phyloP scores from a whole-genome alignment of 2,329 filamentous ascomycete species.

The Phyllosticta citriasiana region DNA sequence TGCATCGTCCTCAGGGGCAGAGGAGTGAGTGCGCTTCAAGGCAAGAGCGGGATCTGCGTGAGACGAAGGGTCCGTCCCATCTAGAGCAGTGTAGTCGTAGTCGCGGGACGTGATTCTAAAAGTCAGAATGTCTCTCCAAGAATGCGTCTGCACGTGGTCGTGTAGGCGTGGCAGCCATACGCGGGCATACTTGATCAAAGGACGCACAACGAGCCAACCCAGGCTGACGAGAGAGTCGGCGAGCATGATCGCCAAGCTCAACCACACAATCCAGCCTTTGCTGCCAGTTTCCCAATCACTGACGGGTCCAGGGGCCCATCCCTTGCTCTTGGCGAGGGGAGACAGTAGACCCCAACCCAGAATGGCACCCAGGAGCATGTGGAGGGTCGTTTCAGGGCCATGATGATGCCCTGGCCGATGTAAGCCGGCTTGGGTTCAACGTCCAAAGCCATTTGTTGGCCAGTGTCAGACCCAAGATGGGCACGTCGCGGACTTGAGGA shows the following conservation, averaged over 20 bases:
- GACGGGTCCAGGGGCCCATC: conserved; percentile 83
- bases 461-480: conserved; percentile 67
- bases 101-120: conserved; percentile 21
- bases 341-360: conserved; percentile 87
- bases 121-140: conserved; percentile 26
- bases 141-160: conserved; percentile 21
- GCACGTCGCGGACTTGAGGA: conserved; percentile 74
- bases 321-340: conserved; percentile 71
- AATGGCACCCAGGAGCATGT: conserved; percentile 86
- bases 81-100: conserved; percentile 31
- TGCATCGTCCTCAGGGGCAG: conserved; percentile 60
- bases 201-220: conserved; percentile 62
- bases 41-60: conserved; percentile 11
- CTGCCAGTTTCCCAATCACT: conserved; percentile 85
- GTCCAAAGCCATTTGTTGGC: conserved; percentile 87
- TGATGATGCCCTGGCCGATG: conserved; percentile 94
- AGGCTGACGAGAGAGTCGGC: conserved; percentile 86
- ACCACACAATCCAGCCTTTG: conserved; percentile 98
- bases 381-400: conserved; percentile 89
- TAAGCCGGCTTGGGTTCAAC: conserved; percentile 94
- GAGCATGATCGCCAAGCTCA: conserved; percentile 92
- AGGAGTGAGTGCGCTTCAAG: conserved; percentile 23
- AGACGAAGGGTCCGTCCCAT: conserved; percentile 11
- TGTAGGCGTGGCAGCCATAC: conserved; percentile 25
- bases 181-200: conserved; percentile 42